Percentiles rank a stretch among this genome's conserved stretches.
Evolutionary conservation across 495 filamentous ascomycete species (phyloP).

Genomic region (Bathelium albidoporum): DNA sequence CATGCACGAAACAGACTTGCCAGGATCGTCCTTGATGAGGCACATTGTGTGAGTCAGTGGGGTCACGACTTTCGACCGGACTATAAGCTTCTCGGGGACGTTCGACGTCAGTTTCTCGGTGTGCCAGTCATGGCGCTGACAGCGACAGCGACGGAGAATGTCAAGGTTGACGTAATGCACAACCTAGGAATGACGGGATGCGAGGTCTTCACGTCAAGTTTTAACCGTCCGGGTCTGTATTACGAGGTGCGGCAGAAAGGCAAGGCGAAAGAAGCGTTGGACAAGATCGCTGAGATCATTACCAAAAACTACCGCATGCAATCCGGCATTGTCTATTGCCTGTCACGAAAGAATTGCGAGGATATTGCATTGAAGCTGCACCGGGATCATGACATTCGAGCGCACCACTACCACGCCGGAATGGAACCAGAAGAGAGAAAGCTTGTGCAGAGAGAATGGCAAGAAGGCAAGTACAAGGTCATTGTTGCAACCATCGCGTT

Average conservation of each 20-base stretch:
- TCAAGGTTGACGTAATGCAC: constrained; percentile 78
- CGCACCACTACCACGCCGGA: constrained; percentile 76
- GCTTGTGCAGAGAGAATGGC: constrained; percentile 69
- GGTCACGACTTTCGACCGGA: constrained; percentile 97
- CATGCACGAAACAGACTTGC: constrained; percentile 60
- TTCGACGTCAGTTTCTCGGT: constrained; percentile 56
- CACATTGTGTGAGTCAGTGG: constrained; percentile 98
- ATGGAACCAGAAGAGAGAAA: constrained; percentile 55
- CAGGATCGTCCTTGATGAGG: constrained; percentile 92
- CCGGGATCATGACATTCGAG: constrained; percentile 52
- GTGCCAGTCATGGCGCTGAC: constrained; percentile 92
- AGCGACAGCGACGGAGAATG: constrained; percentile 86
- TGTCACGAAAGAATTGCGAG: constrained; percentile 77
- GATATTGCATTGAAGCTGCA: constrained; percentile 59
- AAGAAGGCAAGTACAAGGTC: constrained; percentile 63
- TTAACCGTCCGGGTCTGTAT: constrained; percentile 84
- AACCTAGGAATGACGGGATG: constrained; percentile 74
- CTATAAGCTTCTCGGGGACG: constrained; percentile 72
- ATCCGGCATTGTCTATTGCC: constrained; percentile 89
- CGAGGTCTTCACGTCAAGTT: constrained; percentile 73
- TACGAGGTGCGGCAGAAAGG: constrained; percentile 63
- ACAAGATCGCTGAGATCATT: constrained; percentile 64
- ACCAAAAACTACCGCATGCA: constrained; percentile 51
- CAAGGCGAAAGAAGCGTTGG: constrained; percentile 48
- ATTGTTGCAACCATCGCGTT: constrained; percentile 99